Base-by-base conservation (phyloP, 1,139 yeast genomes). In the Pichia sp. region DNA sequence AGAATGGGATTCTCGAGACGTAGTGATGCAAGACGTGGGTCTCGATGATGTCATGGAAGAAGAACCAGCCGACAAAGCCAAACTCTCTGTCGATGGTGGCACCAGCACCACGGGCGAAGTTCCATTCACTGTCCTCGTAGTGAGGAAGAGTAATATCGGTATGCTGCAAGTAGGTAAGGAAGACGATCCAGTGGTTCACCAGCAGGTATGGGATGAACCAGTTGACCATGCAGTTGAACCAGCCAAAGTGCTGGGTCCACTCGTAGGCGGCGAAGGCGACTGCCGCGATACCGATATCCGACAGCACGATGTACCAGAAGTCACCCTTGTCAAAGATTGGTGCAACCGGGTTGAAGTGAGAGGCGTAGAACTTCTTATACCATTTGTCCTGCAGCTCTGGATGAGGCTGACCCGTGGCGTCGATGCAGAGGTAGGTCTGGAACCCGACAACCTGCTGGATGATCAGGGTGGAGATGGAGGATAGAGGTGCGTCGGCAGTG, bases 181-280 rank as follows among this genome's bases (percentile, higher is more conserved):
- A 85, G 42, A 87, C 95, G 64, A 87, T 78, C 95, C 96, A 87
- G 73, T 87, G 95, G 78, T 87, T 87, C 56, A 86, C 91, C 77
- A 85, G 82, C 53, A 83, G 61, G 78, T 85, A 87, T 51, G 96
- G 96, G 53, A 86, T 66, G 58, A 84, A 75, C 86, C 90, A 87
- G 74, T 85, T 79, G 62, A 87, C 78, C 54, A 78, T 66, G 69
- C 85, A 75, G 67, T 80, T 79, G 72, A 81, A 80, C 51, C 73
- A 74, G 42, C 95, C 95, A 65, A 76, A 82, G 56, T 71, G 69
- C 65, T 76, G 74, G 70, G 79, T 75, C 83, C 90, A 83, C 58
- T 78, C 73, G 73, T 83, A 84, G 60, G 85, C 76, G 40, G 74
- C 76, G 45, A 78, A 66, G 41, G 75, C 63, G 58, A 85, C 82